Evolutionary conservation across 768 basidiomycete genomes (phyloP).

Genomic region (Tylopilus balloui): DNA sequence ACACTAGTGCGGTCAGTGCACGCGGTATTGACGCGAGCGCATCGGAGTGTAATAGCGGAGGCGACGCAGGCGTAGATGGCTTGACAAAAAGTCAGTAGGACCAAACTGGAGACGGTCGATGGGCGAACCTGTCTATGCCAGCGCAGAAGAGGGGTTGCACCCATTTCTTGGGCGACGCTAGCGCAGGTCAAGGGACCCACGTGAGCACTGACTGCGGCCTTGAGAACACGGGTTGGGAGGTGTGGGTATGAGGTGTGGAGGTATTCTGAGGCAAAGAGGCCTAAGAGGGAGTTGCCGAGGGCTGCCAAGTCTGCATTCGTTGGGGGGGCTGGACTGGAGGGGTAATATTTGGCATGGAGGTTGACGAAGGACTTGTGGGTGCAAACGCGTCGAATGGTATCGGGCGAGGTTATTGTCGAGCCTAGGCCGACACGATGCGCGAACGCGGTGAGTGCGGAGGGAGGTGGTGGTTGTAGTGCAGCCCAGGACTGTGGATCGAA

Average conservation of each 20-base stretch:
- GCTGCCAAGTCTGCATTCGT: slow-evolving; percentile 74
- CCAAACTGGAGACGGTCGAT: background rate
- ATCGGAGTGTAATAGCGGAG: slow-evolving; percentile 69
- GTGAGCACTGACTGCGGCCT: slow-evolving; percentile 88
- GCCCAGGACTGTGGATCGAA: slow-evolving; percentile 72
- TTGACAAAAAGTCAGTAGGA: slow-evolving; percentile 20
- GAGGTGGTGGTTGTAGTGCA: slow-evolving; percentile 63
- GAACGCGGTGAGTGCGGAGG: slow-evolving; percentile 69
- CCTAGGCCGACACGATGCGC: slow-evolving; percentile 72
- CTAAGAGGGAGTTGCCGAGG: slow-evolving; percentile 85
- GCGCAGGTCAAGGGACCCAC: slow-evolving; percentile 84
- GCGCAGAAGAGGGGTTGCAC: slow-evolving; percentile 68
- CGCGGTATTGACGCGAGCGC: slow-evolving; percentile 86
- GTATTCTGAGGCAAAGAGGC: slow-evolving; percentile 84
- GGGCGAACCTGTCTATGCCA: slow-evolving; percentile 71
- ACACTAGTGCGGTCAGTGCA: slow-evolving; percentile 82
- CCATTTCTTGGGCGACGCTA: slow-evolving; percentile 81
- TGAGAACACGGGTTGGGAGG: slow-evolving; percentile 85
- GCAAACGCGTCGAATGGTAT: slow-evolving; percentile 66
- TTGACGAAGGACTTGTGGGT: slow-evolving; percentile 70
- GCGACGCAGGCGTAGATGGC: slow-evolving; percentile 45
- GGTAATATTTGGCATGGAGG: slow-evolving; percentile 53
- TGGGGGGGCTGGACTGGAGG: slow-evolving; percentile 47
- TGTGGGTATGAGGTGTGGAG: slow-evolving; percentile 79
- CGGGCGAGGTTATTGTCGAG: slow-evolving; percentile 47